Evolutionary conservation across 805 yeast species (phyloP).

Genomic region (Candida boleticola): DNA sequence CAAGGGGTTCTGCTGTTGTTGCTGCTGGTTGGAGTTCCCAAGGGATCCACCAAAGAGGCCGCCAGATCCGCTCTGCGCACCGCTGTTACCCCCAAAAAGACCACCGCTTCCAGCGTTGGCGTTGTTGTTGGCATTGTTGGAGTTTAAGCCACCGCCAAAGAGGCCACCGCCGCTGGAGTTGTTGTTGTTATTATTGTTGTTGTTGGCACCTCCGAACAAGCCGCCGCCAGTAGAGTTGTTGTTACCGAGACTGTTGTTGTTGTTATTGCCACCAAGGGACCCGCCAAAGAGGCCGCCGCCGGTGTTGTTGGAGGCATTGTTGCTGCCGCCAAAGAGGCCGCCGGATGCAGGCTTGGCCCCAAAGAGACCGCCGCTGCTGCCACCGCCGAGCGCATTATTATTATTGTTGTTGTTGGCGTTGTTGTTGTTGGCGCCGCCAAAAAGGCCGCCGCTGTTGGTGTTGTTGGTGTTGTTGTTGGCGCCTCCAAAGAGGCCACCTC

Average conservation of each 20-base stretch:
- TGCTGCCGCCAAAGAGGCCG: conserved; percentile 45
- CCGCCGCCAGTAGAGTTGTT: conserved; percentile 34
- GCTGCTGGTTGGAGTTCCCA: conserved; percentile 24
- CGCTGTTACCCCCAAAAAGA: conserved; percentile 14
- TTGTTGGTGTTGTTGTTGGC: conserved; percentile 12
- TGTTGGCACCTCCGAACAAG: conserved; percentile 6
- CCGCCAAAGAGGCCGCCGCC: conserved; percentile 21
- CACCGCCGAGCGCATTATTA: conserved; percentile 6
- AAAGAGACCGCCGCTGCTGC: conserved; percentile 14
- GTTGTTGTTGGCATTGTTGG: conserved; percentile 7
- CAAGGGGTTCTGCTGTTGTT: conserved; percentile 23
- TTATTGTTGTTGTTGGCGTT: conserved; percentile 11
- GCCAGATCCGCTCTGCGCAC: conserved; percentile 7
- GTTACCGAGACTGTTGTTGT: conserved; percentile 14
- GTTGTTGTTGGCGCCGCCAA: conserved; percentile 9
- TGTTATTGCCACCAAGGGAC: conserved; percentile 16
- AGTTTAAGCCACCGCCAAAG: conserved; percentile 17
- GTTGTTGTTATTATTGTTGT: conserved; percentile 3
- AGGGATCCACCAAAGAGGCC: conserved; percentile 22
- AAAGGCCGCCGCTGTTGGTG: conserved; percentile 9
- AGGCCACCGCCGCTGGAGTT: conserved; percentile 23
- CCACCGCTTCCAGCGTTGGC: conserved; percentile 1
- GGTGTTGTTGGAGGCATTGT: conserved; percentile 17
- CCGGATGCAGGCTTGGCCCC: conserved; percentile 22
- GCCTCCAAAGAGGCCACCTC: conserved; percentile 21